These are phyloP conservation scores for Phaseolus lunatus DNA, from an alignment of 306 rosid genomes.

Conservation along the genomic window DNA sequence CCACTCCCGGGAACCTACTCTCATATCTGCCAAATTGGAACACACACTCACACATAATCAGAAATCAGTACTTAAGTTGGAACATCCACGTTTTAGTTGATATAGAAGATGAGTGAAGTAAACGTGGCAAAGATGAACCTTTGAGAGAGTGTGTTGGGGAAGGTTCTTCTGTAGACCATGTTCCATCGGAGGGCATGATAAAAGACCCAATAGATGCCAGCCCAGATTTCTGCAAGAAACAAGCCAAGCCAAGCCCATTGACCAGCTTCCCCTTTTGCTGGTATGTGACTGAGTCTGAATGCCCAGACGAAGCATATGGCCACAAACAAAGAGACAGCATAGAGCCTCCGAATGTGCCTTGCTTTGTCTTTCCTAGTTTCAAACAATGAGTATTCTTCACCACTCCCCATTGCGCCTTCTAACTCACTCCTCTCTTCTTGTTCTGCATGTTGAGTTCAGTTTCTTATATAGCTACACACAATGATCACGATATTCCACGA, in stretches of 20 bases:
- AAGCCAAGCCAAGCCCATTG: slow-evolving; percentile 62
- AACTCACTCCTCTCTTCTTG: too few species aligned
- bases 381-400: slow-evolving; percentile 37
- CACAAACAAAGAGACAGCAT: slow-evolving; percentile 45
- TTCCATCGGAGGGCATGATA: slow-evolving; percentile 66
- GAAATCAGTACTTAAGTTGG: too few species aligned
- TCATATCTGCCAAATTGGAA: slow-evolving; percentile 46
- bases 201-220: slow-evolving; percentile 65
- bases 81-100: too few species aligned
- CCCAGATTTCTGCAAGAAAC: slow-evolving; percentile 69
- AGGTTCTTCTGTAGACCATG: slow-evolving; percentile 52
- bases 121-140: slow-evolving; percentile 42
- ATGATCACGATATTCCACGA: too few species aligned
- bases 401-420: not conserved
- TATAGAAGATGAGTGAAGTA: too few species aligned
- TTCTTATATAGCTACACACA: too few species aligned
- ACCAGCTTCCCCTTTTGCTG: slow-evolving; percentile 42
- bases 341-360: slow-evolving; percentile 48
- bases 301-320: slow-evolving; percentile 62
- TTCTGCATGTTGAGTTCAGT: too few species aligned
- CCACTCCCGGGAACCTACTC: slow-evolving; percentile 58
- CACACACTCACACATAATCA: too few species aligned
- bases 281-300: slow-evolving; percentile 52
- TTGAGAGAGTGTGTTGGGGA: slow-evolving; percentile 57
- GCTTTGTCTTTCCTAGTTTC: slow-evolving; percentile 57